Base-by-base conservation (phyloP, 768 basidiomycete genomes). In the Tephrocybe rancida region DNA sequence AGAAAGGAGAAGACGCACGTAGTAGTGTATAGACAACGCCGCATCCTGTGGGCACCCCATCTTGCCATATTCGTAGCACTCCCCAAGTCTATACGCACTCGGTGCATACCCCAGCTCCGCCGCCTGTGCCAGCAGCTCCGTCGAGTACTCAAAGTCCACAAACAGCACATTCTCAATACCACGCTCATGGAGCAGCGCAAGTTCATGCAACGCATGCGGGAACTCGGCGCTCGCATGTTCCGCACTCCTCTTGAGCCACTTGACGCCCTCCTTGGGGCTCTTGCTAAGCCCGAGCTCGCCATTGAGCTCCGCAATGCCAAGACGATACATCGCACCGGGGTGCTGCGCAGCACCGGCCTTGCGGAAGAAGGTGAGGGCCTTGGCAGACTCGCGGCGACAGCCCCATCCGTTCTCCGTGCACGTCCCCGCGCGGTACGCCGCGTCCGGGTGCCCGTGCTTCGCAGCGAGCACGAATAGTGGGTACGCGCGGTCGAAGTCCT, bases 381-480 rank as follows among this genome's bases (percentile, higher is more conserved):
- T 98, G 39, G 87, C 86, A 16, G 85, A 87, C 70, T 98, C 97
- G 13, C 94, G 82, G 46, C 96, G 79, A 68, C 94, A 96, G 5
- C 97, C 97, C 97, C 96, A 98, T 25, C 95, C 97, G 63, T 98
- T 95, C 79, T 99, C 97, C 71, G 93, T 97, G 67, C 97, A 99
- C 2, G 95, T 95, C 27, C 95, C 97, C 0, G 95, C 90, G 26
- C 96, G 90, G 71, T 95, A 99, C 4, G 92, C 85, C 14, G 94
- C 95, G 63, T 98, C 95, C 2, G 94, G 88, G 67, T 98, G 96
- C 14, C 93, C 91, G 63, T 98, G 97, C 71, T 99, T 99, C 30
- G 96, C 92, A 1, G 96, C 93, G 32, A 97, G 84, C 14, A 96
- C 87, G 66, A 98, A 98, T 41, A 99, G 79, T 9, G 96, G 97